A percentile compares a stretch with the other conserved stretches of the same genome.
phyloP scores from a whole-genome alignment of 352 stramenopile genomes.

The Globisporangium abappressorium region DNA sequence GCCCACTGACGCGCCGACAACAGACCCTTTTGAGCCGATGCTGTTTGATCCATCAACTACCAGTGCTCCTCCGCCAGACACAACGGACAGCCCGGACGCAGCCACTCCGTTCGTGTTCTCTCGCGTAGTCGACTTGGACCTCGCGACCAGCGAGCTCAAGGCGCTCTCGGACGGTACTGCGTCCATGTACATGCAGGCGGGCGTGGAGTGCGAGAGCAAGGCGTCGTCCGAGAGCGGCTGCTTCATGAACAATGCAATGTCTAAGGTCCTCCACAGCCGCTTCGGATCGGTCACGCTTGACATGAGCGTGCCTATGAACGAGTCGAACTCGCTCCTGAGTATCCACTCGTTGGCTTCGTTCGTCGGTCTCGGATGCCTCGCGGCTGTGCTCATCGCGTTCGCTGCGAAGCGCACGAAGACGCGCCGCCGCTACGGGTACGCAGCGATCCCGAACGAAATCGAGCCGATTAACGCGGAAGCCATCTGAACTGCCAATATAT shows the following conservation, averaged over 20 bases:
- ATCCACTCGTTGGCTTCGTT: not conserved
- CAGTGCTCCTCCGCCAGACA: not conserved
- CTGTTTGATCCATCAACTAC: not conserved
- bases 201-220: conserved; percentile 6
- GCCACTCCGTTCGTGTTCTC: not conserved
- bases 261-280: conserved; percentile 6
- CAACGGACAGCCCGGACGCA: not conserved
- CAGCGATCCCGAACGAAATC: conserved; percentile 8
- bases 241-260: conserved; percentile 12
- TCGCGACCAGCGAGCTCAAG: conserved; percentile 1
- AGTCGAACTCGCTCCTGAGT: not conserved
- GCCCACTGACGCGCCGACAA: not conserved
- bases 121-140: not conserved
- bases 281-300: conserved; percentile 5
- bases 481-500: not conserved
- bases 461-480: conserved; percentile 7
- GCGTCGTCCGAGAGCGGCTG: conserved; percentile 1
- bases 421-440: conserved; percentile 5
- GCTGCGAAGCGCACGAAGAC: conserved; percentile 7
- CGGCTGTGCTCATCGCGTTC: conserved; percentile 1
- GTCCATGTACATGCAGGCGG: conserved; percentile 9
- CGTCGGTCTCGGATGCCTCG: not conserved
- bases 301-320: not conserved
- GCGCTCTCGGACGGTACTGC: not conserved
- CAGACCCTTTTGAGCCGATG: not conserved